Evolutionary conservation across 495 filamentous ascomycete genomes (phyloP), one percentile per base, ranked within the genome.

Genomic region (Cercophora scortea): DNA sequence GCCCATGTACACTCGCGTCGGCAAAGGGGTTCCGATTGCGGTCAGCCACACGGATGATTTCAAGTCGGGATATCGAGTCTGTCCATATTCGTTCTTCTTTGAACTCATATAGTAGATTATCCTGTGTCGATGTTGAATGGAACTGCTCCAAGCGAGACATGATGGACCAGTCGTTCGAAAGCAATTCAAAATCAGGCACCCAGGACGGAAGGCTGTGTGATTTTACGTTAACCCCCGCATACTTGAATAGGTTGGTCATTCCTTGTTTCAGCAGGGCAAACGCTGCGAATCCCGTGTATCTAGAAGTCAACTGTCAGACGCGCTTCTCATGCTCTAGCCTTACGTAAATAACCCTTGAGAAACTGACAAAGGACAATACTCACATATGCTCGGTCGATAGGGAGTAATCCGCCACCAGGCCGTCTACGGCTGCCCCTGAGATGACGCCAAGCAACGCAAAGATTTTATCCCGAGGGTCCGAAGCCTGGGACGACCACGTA

Each of bases 391-490:
- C 56, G 3, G 52, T 44, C 3, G 53, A 56, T 35, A 52, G 51
- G 12, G 42, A 60, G 39, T 62, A 62, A 40, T 62, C 57, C 8
- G 57, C 57, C n/a, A 52, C 33, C 38, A 57, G 32, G n/a, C 57
- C 51, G 25, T 55, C 53, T 8, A 50, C 45, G 10, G 46, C 57
- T 18, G 57, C 57, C 5, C 53, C 51, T n/a, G 36, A 38, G 6
- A 61, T 54, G 13, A 63, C 52, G 2, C 62, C 57, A 15, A 63
- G 53, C 12, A 65, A 47, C 10, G 60, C 56, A 49, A 65, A 63
- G n/a, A 63, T 49, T 32, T 65, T 67, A 44, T 67, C 64, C 9
- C 62, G 45, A 3, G 60, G 64, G 39, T 65, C 60, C 8, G 55
- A 53, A 4, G 57, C 47, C 55, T 55, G 49, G 9, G 55, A 53